phyloP scores from a whole-genome alignment of 495 filamentous ascomycete species.

The Hyphodiscus hymeniophilus region DNA sequence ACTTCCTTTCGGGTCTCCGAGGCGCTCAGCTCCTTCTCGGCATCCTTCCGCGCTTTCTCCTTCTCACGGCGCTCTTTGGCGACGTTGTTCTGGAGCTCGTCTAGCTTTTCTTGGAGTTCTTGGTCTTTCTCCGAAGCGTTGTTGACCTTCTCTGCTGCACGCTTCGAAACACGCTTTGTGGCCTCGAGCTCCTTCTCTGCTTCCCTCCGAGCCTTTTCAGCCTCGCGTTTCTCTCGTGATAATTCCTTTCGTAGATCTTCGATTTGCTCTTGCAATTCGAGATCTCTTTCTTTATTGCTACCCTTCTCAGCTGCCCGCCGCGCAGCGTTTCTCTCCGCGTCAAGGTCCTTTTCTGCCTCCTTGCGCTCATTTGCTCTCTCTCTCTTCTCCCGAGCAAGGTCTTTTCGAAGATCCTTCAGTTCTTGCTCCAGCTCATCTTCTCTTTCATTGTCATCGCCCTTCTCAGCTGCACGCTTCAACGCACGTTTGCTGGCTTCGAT shows the following conservation, averaged over 20 bases:
- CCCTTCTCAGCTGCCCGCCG: slow-evolving; percentile 37
- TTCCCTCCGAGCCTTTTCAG: slow-evolving; percentile 16
- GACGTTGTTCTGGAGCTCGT: slow-evolving; percentile 41
- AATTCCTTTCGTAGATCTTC: slow-evolving; percentile 43
- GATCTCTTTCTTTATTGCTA: slow-evolving; percentile 43
- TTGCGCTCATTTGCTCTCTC: slow-evolving; percentile 20
- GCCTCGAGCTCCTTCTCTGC: slow-evolving; percentile 46
- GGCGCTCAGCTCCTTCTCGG: slow-evolving; percentile 27
- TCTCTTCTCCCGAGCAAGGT: slow-evolving; percentile 43
- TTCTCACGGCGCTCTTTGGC: slow-evolving; percentile 39
- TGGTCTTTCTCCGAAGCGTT: slow-evolving; percentile 40
- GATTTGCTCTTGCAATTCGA: slow-evolving; percentile 37
- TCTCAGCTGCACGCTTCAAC: slow-evolving; percentile 40
- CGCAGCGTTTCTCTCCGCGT: slow-evolving; percentile 62
- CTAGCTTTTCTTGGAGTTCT: slow-evolving; percentile 34
- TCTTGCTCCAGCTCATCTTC: slow-evolving; percentile 45
- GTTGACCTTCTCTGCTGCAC: slow-evolving; percentile 30
- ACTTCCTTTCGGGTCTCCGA: slow-evolving; percentile 47
- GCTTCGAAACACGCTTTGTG: slow-evolving; percentile 60
- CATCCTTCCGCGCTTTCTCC: slow-evolving; percentile 17
- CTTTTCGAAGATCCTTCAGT: slow-evolving; percentile 38
- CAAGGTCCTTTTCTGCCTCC: slow-evolving; percentile 35
- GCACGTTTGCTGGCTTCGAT: slow-evolving; percentile 69
- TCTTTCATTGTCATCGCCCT: slow-evolving; percentile 40
- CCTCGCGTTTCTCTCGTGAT: slow-evolving; percentile 38